Conservation (phyloP, 2,329 filamentous ascomycete species). For the Colletotrichum musae region DNA sequence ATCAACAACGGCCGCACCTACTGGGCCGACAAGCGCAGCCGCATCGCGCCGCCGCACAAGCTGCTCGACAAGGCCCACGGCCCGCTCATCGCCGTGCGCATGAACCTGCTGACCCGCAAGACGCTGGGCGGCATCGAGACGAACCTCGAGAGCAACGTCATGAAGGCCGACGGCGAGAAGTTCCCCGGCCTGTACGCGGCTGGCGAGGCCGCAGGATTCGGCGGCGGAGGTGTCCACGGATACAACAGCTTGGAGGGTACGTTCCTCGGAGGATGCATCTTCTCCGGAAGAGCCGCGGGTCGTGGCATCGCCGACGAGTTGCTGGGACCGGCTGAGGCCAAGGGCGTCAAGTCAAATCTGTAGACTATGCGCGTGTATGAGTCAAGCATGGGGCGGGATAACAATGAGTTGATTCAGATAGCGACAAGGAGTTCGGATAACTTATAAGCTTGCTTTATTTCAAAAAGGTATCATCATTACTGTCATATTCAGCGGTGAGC, state of each 20-base stretch:
- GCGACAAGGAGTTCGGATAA: not conserved
- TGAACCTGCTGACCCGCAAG: slow-evolving; percentile 74
- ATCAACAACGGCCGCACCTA: slow-evolving; percentile 70
- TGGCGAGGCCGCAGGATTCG: slow-evolving; percentile 73
- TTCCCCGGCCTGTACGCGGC: slow-evolving; percentile 73
- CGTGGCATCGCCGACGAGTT: slow-evolving; percentile 67
- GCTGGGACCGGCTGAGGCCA: slow-evolving; percentile 33
- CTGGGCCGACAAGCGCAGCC: slow-evolving; percentile 66
- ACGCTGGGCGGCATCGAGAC: slow-evolving; percentile 74
- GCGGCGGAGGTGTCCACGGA: slow-evolving; percentile 74
- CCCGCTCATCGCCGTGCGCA: slow-evolving; percentile 71
- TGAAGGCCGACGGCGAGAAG: slow-evolving; percentile 61
- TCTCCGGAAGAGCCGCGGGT: slow-evolving; percentile 71
- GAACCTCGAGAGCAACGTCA: slow-evolving; percentile 69
- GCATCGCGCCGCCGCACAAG: slow-evolving; percentile 68
- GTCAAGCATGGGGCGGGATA: too few relatives aligned
- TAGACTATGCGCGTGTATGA: not conserved
- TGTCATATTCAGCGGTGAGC: not conserved
- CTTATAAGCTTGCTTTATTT: not conserved
- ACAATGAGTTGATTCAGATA: not conserved
- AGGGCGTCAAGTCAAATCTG: slow-evolving; percentile 19
- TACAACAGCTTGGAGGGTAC: slow-evolving; percentile 75
- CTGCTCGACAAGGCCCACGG: slow-evolving; percentile 69
- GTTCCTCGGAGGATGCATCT: slow-evolving; percentile 74
- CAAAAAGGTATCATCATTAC: slow-evolving; percentile 12